Conservation (phyloP, 139 green algal genomes). For the Mesotaenium endlicherianum region DNA sequence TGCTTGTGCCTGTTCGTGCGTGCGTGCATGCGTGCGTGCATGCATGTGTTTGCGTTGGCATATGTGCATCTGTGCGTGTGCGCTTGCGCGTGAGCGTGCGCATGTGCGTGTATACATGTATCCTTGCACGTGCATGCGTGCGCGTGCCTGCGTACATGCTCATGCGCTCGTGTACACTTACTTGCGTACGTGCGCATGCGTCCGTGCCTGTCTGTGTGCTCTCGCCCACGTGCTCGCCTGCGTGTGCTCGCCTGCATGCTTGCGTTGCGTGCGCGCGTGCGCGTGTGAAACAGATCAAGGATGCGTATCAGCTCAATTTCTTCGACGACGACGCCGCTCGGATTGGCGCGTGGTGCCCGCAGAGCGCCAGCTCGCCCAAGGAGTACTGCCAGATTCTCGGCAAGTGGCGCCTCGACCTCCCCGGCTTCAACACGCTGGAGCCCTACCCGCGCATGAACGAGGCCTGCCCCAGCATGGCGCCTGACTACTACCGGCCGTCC, state of each 20-base stretch:
- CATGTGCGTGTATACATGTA: too few relatives aligned
- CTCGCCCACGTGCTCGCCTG: not conserved
- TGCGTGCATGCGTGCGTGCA: too few relatives aligned
- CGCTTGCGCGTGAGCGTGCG: too few relatives aligned
- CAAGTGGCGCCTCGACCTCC: slow-evolving; percentile 44
- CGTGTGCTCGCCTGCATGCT: not conserved
- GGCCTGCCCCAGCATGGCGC: slow-evolving; percentile 37
- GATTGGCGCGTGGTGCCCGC: slow-evolving; percentile 20
- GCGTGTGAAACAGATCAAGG: slow-evolving; percentile 13
- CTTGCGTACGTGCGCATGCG: too few relatives aligned
- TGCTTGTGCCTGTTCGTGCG: too few relatives aligned
- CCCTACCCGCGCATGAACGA: slow-evolving; percentile 51
- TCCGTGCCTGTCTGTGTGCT: not conserved
- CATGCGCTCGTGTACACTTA: too few relatives aligned
- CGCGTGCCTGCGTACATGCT: too few relatives aligned
- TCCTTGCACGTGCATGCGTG: too few relatives aligned
- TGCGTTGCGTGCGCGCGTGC: too few relatives aligned
- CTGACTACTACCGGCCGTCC: slow-evolving; percentile 25
- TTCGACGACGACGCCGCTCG: slow-evolving; percentile 22
- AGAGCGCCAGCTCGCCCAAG: not conserved
- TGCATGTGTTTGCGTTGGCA: too few relatives aligned
- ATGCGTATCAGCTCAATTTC: slow-evolving; percentile 44
- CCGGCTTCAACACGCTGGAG: slow-evolving; percentile 33
- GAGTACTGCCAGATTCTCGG: slow-evolving; percentile 47
- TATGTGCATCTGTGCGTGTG: too few relatives aligned